Base-by-base conservation (phyloP, 164 flowering plant species). In the Stephania japonica region DNA sequence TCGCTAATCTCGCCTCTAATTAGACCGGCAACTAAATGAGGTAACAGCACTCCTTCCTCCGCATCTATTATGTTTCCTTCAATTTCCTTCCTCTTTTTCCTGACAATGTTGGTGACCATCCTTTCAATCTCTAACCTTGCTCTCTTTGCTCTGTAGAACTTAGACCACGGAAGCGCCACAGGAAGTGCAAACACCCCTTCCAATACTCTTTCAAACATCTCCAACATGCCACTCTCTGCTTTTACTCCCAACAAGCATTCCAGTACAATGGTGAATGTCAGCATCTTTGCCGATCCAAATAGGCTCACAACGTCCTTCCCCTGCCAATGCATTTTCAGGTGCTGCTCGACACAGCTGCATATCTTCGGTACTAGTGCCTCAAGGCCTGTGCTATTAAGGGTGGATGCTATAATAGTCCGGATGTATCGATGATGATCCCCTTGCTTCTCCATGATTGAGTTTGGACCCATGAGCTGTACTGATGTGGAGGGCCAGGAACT, bases 401-500 rank as follows among this genome's bases (percentile, higher is more conserved):
- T 80, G 1, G 84, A 2, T n/a, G 86, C 78, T 2, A 90, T 59
- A 0, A 86, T 32, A 11, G 87, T 84, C 0, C 97, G 91, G 23
- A 90, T 47, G 68, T 77, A 73, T 0, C 86, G 81, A 68, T 91
- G 97, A 13, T 77, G 83, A 25, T 85, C 88, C 1, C 92, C 92
- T 73, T 85, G 84, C 67, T 78, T 87, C 63, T 83, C 85, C 97
- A 92, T 90, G 69, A 92, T 92, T 10, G 87, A 87, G 32, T 87
- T 74, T 61, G 38, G 78, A 13, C 97, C 97, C 93, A 92, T 90
- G 21, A 90, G 87, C 74, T 87, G 85, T 24, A 92, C 94, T 0
- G 93, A 82, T 0, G 91, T 68, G 4, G 89, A 73, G 2, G 94
- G 94, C 94, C 94, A 92, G 4, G 94, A 86, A 81, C 94, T 90